A percentile compares a stretch with the other conserved stretches of the same genome.
Evolutionary conservation across 2,329 filamentous ascomycete genomes (phyloP).

Genomic region (Scytalidium lignicola): DNA sequence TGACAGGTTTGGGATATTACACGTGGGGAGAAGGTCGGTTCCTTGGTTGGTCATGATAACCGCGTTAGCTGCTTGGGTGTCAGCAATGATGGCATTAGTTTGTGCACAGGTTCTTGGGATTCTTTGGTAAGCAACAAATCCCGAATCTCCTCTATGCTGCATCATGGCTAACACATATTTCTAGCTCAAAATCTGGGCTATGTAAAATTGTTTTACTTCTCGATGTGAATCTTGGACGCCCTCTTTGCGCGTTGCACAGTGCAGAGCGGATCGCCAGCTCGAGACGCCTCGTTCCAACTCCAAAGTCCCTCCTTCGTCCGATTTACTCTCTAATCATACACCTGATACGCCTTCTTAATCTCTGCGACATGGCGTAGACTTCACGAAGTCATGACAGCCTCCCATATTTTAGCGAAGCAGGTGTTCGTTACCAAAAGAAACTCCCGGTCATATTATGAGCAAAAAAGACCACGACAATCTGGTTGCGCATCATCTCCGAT

Average conservation of each 20-base stretch:
- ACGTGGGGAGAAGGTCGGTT: slow-evolving; percentile 93
- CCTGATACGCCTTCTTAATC: slow-evolving; percentile 37
- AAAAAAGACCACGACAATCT: slow-evolving; percentile 14
- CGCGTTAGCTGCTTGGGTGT: slow-evolving; percentile 97
- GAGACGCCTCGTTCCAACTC: slow-evolving; percentile 5
- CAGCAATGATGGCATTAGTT: slow-evolving; percentile 97
- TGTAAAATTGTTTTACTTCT: slow-evolving; percentile 20
- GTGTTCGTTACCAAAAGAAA: slow-evolving; percentile 23
- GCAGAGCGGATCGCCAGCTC: slow-evolving; percentile 18
- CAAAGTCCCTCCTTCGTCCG: slow-evolving; percentile 14
- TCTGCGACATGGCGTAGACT: slow-evolving; percentile 36
- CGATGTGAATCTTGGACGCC: slow-evolving; percentile 13
- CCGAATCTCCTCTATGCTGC: not conserved
- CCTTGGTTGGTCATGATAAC: slow-evolving; percentile 95
- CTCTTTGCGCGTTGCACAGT: slow-evolving; percentile 15
- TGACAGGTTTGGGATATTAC: slow-evolving; percentile 95
- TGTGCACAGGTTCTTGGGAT: slow-evolving; percentile 99
- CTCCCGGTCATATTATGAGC: slow-evolving; percentile 5
- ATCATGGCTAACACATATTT: slow-evolving; percentile 26
- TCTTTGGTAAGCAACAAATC: slow-evolving; percentile 69
- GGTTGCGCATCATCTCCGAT: slow-evolving; percentile 24
- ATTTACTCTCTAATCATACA: slow-evolving; percentile 32
- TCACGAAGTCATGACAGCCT: slow-evolving; percentile 44
- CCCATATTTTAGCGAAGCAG: slow-evolving; percentile 30
- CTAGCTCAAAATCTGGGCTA: slow-evolving; percentile 84